Percentiles rank a stretch among this genome's conserved stretches.
phyloP scores from a whole-genome alignment of 1,284 basidiomycete species.

The Marasmius fiardii region DNA sequence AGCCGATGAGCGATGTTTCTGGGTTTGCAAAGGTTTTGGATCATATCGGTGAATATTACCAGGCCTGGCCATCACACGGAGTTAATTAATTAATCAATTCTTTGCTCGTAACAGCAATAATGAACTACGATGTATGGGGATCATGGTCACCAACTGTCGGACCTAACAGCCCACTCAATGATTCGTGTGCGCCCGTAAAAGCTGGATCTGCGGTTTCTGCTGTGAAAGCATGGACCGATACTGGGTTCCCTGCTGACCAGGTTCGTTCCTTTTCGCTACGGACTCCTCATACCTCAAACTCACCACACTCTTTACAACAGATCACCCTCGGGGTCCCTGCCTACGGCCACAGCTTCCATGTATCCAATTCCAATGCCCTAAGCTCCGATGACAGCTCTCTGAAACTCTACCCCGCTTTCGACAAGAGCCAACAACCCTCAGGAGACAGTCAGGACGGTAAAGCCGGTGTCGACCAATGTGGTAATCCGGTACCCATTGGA shows the following conservation, averaged over 20 bases:
- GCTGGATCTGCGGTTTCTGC: slow-evolving; percentile 76
- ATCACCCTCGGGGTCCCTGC: slow-evolving; percentile 72
- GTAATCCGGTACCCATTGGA: slow-evolving; percentile 26
- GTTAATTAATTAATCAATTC: not conserved
- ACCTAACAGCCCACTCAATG: slow-evolving; percentile 72
- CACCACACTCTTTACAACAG: not conserved
- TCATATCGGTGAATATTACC: slow-evolving; percentile 49
- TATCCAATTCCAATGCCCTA: slow-evolving; percentile 39
- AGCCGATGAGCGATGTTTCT: slow-evolving; percentile 65
- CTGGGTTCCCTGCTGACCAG: slow-evolving; percentile 74
- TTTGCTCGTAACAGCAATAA: slow-evolving; percentile 38
- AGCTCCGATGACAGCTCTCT: slow-evolving; percentile 26
- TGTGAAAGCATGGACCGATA: slow-evolving; percentile 69
- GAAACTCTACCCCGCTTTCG: slow-evolving; percentile 48
- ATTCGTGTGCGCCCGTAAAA: slow-evolving; percentile 68
- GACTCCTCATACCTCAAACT: not conserved
- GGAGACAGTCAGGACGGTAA: slow-evolving; percentile 50
- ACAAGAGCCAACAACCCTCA: slow-evolving; percentile 35
- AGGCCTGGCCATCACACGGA: too few species aligned
- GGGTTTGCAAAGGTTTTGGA: slow-evolving; percentile 71
- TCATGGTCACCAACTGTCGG: slow-evolving; percentile 40
- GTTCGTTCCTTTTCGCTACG: not conserved
- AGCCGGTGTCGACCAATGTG: slow-evolving; percentile 50
- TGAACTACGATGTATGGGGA: slow-evolving; percentile 90
- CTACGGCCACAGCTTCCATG: slow-evolving; percentile 66